phyloP scores from a whole-genome alignment of 2,329 filamentous ascomycete genomes.

The Fusarium multiceps region DNA sequence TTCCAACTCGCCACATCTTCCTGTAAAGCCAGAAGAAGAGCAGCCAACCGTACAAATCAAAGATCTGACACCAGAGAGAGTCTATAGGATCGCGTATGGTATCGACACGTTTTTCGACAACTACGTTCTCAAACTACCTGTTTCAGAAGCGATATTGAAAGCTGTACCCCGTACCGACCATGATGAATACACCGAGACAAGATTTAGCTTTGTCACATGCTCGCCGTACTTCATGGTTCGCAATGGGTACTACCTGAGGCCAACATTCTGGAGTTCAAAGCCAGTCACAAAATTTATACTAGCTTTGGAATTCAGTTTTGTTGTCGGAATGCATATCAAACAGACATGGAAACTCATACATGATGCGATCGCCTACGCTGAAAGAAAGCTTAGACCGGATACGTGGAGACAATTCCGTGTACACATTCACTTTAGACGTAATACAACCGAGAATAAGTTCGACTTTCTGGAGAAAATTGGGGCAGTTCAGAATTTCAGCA shows the following conservation, averaged over 20 bases:
- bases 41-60: fast-evolving
- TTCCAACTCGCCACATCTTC: background rate
- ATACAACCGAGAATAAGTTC: fast-evolving
- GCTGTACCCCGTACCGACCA: background rate
- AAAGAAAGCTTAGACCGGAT: background rate
- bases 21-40: background rate
- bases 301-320: too few species aligned
- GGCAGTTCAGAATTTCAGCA: background rate
- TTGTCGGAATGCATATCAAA: fast-evolving
- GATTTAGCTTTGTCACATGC: slow-evolving; percentile 7
- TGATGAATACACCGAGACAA: slow-evolving; percentile 2
- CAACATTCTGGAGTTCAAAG: background rate
- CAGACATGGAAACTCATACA: background rate
- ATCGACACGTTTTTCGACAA: background rate
- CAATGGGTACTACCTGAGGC: background rate
- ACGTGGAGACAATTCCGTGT: background rate
- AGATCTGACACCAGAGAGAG: background rate
- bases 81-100: background rate
- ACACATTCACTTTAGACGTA: background rate
- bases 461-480: background rate
- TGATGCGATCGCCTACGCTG: background rate
- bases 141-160: background rate
- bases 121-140: background rate
- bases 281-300: background rate
- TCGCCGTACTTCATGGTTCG: background rate